Evolutionary conservation across 192 early-diverging fungal species (phyloP), one percentile per base, ranked within the genome.

Genomic region (Funneliformis geosporum): DNA sequence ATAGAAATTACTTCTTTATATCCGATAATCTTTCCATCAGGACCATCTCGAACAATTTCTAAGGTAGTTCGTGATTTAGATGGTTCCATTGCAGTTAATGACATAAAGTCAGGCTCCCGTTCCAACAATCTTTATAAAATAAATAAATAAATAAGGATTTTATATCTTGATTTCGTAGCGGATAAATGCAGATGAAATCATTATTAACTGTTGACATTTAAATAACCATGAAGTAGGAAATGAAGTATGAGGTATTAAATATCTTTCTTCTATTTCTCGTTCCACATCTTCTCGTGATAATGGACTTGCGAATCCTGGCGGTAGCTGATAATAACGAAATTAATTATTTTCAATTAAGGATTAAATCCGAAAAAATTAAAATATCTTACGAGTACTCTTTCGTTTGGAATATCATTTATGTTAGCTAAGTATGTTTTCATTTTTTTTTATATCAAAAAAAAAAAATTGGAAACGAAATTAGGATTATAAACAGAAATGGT

Each of bases 221-320:
- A 81, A 83, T 28, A 90, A 70, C 89, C 89, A 90, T 12, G 81
- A 71, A 25, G 80, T 83, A 5, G 89, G 87, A 60, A 90, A 90
- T 42, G 86, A 85, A 44, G 82, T 82, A 46, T 81, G 83, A 11
- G 89, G 88, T 60, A 85, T 84, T 42, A 90, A 80, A 83, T 87
- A 89, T n/a, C 84, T 86, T 4, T 82, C 78, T 68, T 90, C 89
- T 62, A 90, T 78, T 18, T 90, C 85, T 75, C 62, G 73, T 46
- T 83, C 82, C n/a, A 90, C 85, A 8, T 85, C 77, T 25, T 84
- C 83, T 40, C 66, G 82, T 21, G 85, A 82, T 62, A 80, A 43
- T 12, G 81, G 85, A 64, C 75, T 70, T 43, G 12, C 39, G 12
- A 70, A 38, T 3, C 67, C 77, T 18, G 25, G 33, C 12, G 77